Conservation (phyloP, 495 filamentous ascomycete genomes). For the Penicillium ochrochloron region DNA sequence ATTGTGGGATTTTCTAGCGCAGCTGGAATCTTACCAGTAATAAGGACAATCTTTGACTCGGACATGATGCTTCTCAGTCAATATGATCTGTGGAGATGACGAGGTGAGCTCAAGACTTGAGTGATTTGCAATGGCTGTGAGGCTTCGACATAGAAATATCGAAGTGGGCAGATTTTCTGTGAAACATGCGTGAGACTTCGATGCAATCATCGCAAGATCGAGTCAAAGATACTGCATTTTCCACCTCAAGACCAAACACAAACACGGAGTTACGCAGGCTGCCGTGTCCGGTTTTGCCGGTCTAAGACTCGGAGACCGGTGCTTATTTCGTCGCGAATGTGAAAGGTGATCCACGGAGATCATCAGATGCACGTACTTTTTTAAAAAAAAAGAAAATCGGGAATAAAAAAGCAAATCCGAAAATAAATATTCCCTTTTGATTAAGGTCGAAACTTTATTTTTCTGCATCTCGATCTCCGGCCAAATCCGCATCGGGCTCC, state of each 20-base stretch:
- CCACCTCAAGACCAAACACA: background rate
- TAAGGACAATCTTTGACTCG: background rate
- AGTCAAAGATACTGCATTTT: background rate
- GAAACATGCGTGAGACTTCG: background rate
- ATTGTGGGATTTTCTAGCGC: background rate
- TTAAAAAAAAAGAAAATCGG: background rate
- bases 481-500: background rate
- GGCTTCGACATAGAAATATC: background rate
- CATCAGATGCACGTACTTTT: background rate
- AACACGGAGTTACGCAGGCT: background rate
- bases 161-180: background rate
- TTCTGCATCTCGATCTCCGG: constrained; percentile 1
- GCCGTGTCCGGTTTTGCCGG: background rate
- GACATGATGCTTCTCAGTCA: background rate
- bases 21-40: background rate
- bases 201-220: background rate
- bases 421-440: background rate
- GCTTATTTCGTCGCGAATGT: background rate
- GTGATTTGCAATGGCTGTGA: background rate
- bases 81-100: background rate
- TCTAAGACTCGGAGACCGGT: background rate
- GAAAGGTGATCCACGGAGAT: background rate
- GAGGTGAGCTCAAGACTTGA: background rate
- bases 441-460: background rate
- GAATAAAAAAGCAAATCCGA: background rate